phyloP scores from a whole-genome alignment of 805 yeast genomes.

The Zygosaccharomyces siamensis region DNA sequence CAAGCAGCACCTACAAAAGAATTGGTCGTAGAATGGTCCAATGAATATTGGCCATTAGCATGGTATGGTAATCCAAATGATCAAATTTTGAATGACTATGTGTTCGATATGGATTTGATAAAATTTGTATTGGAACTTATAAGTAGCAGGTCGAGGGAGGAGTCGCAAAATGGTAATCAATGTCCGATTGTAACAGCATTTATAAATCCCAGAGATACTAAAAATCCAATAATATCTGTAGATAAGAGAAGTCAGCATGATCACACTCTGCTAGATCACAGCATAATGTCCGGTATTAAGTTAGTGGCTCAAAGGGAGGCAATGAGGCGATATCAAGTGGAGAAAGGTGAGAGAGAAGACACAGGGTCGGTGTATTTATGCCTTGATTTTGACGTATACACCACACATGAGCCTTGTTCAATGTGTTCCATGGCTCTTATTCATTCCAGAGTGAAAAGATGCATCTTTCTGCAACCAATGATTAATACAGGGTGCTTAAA shows the following conservation, averaged over 20 bases:
- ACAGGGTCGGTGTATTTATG: constrained; percentile 54
- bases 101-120: constrained; percentile 45
- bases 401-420: constrained; percentile 93
- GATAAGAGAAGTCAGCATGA: constrained; percentile 38
- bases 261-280: constrained; percentile 59
- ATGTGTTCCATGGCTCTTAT: constrained; percentile 97
- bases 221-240: constrained; percentile 33
- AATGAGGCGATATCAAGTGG: constrained; percentile 32
- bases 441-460: constrained; percentile 75
- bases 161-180: constrained; percentile 12
- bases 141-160: constrained; percentile 20
- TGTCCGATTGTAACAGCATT: constrained; percentile 57
- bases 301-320: constrained; percentile 55
- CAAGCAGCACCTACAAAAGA: constrained; percentile 69
- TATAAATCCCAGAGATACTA: constrained; percentile 49
- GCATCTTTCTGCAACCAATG: constrained; percentile 54
- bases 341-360: constrained; percentile 4
- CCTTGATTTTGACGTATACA: constrained; percentile 68
- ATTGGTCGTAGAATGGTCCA: constrained; percentile 61
- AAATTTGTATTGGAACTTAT: constrained; percentile 32
- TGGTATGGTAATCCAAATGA: constrained; percentile 92
- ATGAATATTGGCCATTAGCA: constrained; percentile 73
- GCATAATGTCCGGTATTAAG: constrained; percentile 68
- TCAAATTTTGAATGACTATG: constrained; percentile 56
- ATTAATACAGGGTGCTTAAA: constrained; percentile 51